These are phyloP conservation scores for Rhodotorula graminis DNA, from an alignment of 768 basidiomycete species.

Conservation along the genomic window DNA sequence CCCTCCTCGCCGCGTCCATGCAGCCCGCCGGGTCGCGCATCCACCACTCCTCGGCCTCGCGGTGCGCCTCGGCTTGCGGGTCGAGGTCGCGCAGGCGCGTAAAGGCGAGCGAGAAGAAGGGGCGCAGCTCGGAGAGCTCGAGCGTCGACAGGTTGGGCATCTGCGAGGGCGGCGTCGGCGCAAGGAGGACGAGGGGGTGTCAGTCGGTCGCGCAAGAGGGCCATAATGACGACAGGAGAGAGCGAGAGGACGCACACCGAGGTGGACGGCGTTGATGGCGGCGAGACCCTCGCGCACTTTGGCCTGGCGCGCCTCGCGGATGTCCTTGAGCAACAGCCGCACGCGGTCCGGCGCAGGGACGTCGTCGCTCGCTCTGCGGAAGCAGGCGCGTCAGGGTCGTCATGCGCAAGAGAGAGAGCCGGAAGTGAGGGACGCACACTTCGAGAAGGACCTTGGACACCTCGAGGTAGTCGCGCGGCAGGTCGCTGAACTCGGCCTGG, in stretches of 20 bases:
- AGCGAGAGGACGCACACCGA: constrained; percentile 57
- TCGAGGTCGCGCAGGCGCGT: constrained; percentile 34
- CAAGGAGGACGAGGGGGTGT: too few species aligned
- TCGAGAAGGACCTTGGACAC: constrained; percentile 88
- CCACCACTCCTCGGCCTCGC: constrained; percentile 18
- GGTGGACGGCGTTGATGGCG: constrained; percentile 71
- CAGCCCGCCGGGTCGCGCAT: constrained; percentile 14
- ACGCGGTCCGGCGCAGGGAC: constrained; percentile 76
- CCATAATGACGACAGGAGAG: background rate
- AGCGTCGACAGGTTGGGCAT: constrained; percentile 77
- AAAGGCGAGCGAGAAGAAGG: constrained; percentile 78
- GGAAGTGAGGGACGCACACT: constrained; percentile 56
- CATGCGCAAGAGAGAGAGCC: background rate
- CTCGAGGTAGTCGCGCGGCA: constrained; percentile 86
- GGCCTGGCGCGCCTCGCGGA: constrained; percentile 92
- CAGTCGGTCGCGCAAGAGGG: background rate
- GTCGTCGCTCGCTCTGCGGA: constrained; percentile 77
- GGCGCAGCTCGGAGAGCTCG: constrained; percentile 91
- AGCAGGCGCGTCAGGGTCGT: background rate
- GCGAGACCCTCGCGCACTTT: constrained; percentile 82
- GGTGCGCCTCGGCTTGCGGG: constrained; percentile 19
- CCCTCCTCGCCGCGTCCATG: background rate
- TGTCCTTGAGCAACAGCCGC: constrained; percentile 78
- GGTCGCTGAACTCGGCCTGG: constrained; percentile 64
- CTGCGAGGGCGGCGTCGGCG: constrained; percentile 49